Evolutionary conservation across 2,329 filamentous ascomycete species (phyloP), one percentile per base, ranked within the genome.

Genomic region (Aureobasidium musti): DNA sequence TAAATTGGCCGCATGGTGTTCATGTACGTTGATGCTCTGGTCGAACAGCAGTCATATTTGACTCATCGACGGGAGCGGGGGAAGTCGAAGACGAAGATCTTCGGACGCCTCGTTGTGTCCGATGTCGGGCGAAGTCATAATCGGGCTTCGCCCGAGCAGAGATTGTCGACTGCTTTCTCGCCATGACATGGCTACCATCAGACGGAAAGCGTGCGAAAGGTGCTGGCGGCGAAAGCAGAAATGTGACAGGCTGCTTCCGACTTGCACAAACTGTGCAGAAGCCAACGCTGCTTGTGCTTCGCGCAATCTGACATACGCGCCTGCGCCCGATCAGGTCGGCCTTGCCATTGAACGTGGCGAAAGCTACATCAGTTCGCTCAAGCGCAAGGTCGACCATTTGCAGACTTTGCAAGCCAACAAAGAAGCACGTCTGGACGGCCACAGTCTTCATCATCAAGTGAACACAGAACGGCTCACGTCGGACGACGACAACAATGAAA

Each of bases 161-260:
- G 30, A 54, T n/a, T n/a, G n/a, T 37, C 19, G 1, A 8, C n/a
- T 43, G 6, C 37, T 19, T 76, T 41, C 74, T 71, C 13, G 23
- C 6, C n/a, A 17, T n/a, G 4, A 26, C n/a, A 61, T 61, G 57
- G 23, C 57, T 19, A 39, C 41, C 10, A 30, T 26, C 26, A 61
- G 57, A 19, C 57, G 57, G 30, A 33, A 50, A 33, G 57, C 57
- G 4, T 61, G 57, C 57, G 57, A 61, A 21, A 11, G 57, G 14
- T 61, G 57, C 6, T 61, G 43, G 41, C 26, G 57, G 11, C 14
- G 57, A 8, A 61, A 61, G 14, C 57, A 61, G 30, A 61, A 50
- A 39, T 61, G 57, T 17, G 57, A 61, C 41, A 61, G 33, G 43
- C 26, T 49, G 28, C 19, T 61, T 26, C 57, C 57, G 19, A 37